Evolutionary conservation across 2,329 filamentous ascomycete genomes (phyloP), one percentile per base, ranked within the genome.

Genomic region (Colletotrichum echinochloae): DNA sequence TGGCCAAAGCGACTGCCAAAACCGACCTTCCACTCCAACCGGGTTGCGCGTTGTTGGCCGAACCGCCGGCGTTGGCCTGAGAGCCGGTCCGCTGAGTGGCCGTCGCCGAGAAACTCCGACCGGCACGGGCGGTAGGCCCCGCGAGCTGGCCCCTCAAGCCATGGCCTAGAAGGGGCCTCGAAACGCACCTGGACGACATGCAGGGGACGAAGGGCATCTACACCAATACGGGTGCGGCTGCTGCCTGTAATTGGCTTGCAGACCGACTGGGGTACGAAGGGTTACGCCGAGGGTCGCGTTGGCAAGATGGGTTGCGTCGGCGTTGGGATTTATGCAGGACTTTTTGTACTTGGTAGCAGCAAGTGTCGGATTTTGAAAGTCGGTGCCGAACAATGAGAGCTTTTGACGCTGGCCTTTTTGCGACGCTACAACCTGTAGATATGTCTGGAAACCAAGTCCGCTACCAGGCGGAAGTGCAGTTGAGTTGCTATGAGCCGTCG

Each of bases 1-100:
- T 80, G 1, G 76, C 80, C 5, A 76, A 74, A n/a, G 82, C 82
- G 33, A 83, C 75, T 20, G 77, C 80, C 35, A 82, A 73, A 4
- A 84, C 80, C 3, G 77, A 78, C 30, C 77, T 74, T 5, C 80
- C 73, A 9, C 76, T 76, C 78, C 78, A 79, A 74, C 75, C 74
- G 20, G 65, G 49, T 33, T 73, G 73, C 48, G 61, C 41, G 37
- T 59, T 48, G n/a, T 66, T 28, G 37, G 46, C 26, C 37, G 60
- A 49, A 51, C 52, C 18, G 41, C 39, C 46, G 28, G 65, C 39
- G 56, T 44, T 41, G 44, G 35, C 37, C 14, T 65, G 33, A 28
- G 54, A 60, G 30, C 49, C 37, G 62, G 51, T 66, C 48, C 73
- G 73, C 49, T 74, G 75, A 37, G 66, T 11, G 37, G 73, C 60